Conservation (phyloP, 2,329 filamentous ascomycete species). For the Fusarium protoensiforme region DNA sequence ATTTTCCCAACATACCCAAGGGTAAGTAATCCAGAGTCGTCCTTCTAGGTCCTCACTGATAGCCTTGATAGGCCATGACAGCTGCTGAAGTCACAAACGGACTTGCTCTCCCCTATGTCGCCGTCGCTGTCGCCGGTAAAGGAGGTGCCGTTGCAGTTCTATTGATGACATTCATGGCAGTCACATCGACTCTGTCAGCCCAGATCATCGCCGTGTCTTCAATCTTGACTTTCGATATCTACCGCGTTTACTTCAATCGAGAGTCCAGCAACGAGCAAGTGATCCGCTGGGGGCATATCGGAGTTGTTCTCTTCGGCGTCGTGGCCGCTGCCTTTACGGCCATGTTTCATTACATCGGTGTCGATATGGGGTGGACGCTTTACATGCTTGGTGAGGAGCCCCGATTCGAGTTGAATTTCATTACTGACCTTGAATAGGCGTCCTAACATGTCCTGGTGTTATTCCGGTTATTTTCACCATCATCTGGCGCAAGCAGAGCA, state of each 20-base stretch:
- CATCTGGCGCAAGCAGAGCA: neutral
- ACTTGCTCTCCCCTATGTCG: constrained; percentile 83
- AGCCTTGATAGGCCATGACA: constrained; percentile 37
- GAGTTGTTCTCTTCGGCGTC: neutral
- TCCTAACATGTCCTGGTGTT: neutral
- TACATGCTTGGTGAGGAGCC: neutral
- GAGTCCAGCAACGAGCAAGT: neutral
- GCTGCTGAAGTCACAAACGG: constrained; percentile 78
- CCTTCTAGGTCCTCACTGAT: constrained; percentile 61
- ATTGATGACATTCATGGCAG: constrained; percentile 89
- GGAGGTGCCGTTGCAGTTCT: constrained; percentile 83
- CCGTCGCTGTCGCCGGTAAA: constrained; percentile 82
- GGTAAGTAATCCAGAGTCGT: constrained; percentile 43
- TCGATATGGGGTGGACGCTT: constrained; percentile 13
- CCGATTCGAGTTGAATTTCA: accelerated
- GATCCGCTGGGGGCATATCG: neutral
- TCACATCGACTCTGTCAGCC: constrained; percentile 84
- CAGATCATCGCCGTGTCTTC: constrained; percentile 89
- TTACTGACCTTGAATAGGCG: neutral
- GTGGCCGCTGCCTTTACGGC: neutral
- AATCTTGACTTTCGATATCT: neutral
- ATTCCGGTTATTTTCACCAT: neutral
- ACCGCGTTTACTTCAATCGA: neutral
- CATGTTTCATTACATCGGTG: constrained; percentile 5
- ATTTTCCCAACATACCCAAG: constrained; percentile 18